These are phyloP conservation scores for Phlyctochytrium arcticum DNA, from an alignment of 192 early-diverging fungal species.

Conservation along the genomic window DNA sequence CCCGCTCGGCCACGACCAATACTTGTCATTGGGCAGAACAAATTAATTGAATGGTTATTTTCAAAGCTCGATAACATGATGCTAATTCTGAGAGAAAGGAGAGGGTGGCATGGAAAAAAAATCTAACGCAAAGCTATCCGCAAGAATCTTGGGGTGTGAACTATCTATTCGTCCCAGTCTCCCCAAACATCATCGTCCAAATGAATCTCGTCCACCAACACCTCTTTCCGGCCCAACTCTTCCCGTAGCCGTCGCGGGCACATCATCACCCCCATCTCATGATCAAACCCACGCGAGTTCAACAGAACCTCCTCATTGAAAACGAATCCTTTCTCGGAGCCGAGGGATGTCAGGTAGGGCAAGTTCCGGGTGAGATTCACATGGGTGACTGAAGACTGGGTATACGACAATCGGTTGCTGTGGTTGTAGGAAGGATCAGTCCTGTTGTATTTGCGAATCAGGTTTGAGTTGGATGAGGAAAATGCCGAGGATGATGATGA, in stretches of 20 bases:
- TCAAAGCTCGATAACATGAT: too few species aligned
- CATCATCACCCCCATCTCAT: too few species aligned
- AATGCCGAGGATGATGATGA: background rate
- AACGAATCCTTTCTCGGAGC: slow-evolving; percentile 9
- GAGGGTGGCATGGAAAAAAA: too few species aligned
- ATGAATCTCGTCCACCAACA: slow-evolving; percentile 11
- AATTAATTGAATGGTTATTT: too few species aligned
- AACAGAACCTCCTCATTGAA: slow-evolving; percentile 13
- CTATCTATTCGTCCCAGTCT: background rate
- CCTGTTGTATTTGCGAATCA: background rate
- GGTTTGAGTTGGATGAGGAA: background rate
- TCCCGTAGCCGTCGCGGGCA: slow-evolving; percentile 13
- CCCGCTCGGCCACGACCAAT: too few species aligned
- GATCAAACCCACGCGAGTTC: background rate
- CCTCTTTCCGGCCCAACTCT: background rate
- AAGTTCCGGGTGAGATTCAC: slow-evolving; percentile 5
- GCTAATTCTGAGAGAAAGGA: too few species aligned
- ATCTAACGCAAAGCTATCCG: too few species aligned
- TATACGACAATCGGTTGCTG: background rate
- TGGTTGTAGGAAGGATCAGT: background rate
- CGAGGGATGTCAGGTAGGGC: slow-evolving; percentile 1
- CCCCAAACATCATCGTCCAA: slow-evolving; percentile 1
- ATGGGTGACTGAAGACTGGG: background rate
- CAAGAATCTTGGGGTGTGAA: too few species aligned
- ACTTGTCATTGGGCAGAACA: too few species aligned